Base-by-base conservation (phyloP, 306 rosid species). In the Gastrolobium bilobum region DNA sequence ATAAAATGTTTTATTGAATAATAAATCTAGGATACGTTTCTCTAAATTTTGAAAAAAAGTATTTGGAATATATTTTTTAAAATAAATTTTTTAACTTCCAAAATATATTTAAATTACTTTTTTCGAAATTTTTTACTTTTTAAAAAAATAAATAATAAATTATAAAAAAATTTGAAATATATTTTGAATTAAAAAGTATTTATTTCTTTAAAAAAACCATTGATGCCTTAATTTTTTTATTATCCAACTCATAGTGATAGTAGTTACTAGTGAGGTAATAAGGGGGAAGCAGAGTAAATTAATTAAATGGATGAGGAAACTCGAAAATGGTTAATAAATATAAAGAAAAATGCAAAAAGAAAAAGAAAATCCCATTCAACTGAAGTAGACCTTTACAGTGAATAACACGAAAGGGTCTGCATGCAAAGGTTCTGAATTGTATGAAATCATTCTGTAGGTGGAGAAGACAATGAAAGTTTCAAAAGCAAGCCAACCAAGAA, bases 401-500 rank as follows among this genome's bases (percentile, higher is more conserved):
- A 59, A 73, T 58, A 58, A 43, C 15, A 65, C 3, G 33, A 31
- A 75, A 78, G 62, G 66, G 37, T 78, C 26, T 37, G 80, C 78
- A 68, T 58, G 59, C 43, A 67, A 67, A 66, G 62, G 64, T 68
- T 56, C 3, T 58, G 57, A 74, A 43, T 26, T 33, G 48, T 34
- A 37, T 61, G 68, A 58, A 71, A 35, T 86, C 88, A 86, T 87
- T 82, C 81, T 9, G 87, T 80, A 26, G 93, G 53, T 30, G 97
- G 90, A 62, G 87, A 87, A 72, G 97, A 87, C 72, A 82, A 80
- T 10, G 91, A 68, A 51, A 93, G 92, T 61, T 86, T 93, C 84
- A 91, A 82, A 73, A 93, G 92, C 53, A 91, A 90, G 81, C 98
- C 95, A 58, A 84, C 85, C 91, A 90, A 80, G 65, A 90, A 57